Evolutionary conservation across 345 rosid species (phyloP).

Genomic region (Bruguiera sexangula): DNA sequence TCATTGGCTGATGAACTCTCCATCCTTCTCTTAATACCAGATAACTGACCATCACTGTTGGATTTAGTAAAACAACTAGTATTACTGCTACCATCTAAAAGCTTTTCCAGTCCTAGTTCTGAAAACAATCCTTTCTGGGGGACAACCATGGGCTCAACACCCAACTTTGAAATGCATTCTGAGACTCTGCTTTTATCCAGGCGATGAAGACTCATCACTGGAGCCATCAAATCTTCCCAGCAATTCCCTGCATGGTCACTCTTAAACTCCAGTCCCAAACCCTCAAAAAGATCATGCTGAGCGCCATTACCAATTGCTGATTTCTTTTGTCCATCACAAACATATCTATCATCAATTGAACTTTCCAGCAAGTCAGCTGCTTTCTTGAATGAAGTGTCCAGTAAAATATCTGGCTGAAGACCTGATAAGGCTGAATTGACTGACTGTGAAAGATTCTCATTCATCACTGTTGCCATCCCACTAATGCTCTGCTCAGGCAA

Average conservation of each 20-base stretch:
- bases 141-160: conserved; percentile 23
- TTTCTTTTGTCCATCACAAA: conserved; percentile 18
- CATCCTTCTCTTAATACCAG: conserved; percentile 44
- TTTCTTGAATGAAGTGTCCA: conserved; percentile 22
- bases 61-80: conserved; percentile 32
- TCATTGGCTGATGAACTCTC: conserved; percentile 37
- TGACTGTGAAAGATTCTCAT: conserved; percentile 26
- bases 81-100: conserved; percentile 41
- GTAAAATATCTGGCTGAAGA: conserved; percentile 16
- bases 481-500: conserved; percentile 33
- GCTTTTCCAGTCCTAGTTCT: conserved; percentile 65
- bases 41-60: conserved; percentile 34
- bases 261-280: conserved; percentile 34
- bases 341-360: conserved; percentile 12
- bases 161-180: conserved; percentile 30
- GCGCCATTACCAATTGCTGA: conserved; percentile 24
- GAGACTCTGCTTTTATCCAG: conserved; percentile 20
- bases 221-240: conserved; percentile 33
- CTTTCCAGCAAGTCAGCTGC: conserved; percentile 12
- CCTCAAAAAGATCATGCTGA: conserved; percentile 47
- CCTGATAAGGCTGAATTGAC: conserved; percentile 21
- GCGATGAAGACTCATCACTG: conserved; percentile 13
- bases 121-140: conserved; percentile 69
- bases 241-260: conserved; percentile 21
- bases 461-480: conserved; percentile 17